A percentile compares a stretch with the other conserved stretches of the same genome.
Evolutionary conservation across 768 basidiomycete species (phyloP).

Genomic region (Phlebiopsis gigantea): DNA sequence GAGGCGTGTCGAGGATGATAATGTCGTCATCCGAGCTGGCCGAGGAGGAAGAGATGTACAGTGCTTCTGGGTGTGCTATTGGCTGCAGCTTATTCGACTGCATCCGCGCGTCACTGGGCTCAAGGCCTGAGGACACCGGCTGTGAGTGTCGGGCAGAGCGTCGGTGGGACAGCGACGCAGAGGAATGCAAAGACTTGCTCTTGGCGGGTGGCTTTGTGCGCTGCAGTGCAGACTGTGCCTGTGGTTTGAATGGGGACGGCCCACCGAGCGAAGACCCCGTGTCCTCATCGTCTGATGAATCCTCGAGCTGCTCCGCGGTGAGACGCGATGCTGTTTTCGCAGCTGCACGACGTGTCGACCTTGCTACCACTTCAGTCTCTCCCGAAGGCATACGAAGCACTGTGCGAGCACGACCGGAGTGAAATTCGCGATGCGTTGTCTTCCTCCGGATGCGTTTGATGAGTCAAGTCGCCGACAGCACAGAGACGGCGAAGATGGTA

Average conservation of each 20-base stretch:
- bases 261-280: constrained; percentile 17
- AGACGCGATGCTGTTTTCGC: constrained; percentile 17
- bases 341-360: constrained; percentile 17
- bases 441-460: neutral
- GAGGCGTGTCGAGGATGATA: neutral
- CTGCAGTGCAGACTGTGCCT: neutral
- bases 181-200: too few species aligned
- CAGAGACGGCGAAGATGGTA: neutral
- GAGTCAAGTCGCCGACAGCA: too few species aligned
- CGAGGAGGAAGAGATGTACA: too few species aligned
- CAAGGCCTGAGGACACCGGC: too few species aligned
- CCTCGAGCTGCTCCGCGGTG: constrained; percentile 21
- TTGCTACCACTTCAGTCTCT: neutral
- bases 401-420: too few species aligned
- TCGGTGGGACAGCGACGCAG: too few species aligned
- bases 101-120: too few species aligned
- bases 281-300: constrained; percentile 17
- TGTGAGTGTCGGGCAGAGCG: too few species aligned
- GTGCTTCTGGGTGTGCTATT: too few species aligned
- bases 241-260: constrained; percentile 6
- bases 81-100: too few species aligned
- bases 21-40: neutral
- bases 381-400: neutral
- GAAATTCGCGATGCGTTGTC: neutral
- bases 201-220: neutral